Evolutionary conservation across 148 eudicot genomes (phyloP), one percentile per base, ranked within the genome.

Genomic region (Fallopia convolvulus): DNA sequence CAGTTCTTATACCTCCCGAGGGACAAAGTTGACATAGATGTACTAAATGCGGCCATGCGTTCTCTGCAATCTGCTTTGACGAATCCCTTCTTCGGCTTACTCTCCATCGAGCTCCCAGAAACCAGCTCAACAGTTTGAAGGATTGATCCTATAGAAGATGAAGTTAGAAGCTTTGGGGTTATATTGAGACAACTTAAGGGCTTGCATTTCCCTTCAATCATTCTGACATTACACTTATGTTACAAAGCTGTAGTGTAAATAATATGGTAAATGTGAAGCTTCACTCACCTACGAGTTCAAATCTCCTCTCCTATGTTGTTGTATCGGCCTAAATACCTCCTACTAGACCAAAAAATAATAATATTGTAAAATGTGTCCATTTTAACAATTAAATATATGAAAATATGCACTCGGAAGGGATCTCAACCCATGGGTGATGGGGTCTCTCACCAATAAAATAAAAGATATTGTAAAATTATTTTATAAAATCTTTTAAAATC

Each of bases 31-130:
- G 90, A 92, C 81, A 52, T 74, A 80, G 84, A 44, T 21, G 70
- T 77, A 36, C 75, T 94, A 70, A 81, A 75, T 56, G 83, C 86
- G 65, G 97, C 98, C 63, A 80, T 84, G 74, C 32, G 70, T 12
- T 84, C 77, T 23, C 74, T 94, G 74, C 80, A 89, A 10, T 81
- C 87, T 73, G 97, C 93, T 41, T 56, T 89, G 41, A 86, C 89
- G 3, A 92, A 92, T 80, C 95, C 97, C 44, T 92, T 77, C 88
- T 94, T 92, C 6, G 98, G 97, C 68, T 80, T 94, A 32, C 79
- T 94, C 23, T 94, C 98, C 49, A 42, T 23, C 30, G 83, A 80
- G 40, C 78, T 63, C 70, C 70, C 70, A 6, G 70, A 68, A 46
- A 68, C 18, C 13, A 66, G 72, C 72, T 66, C 42, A 36, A 32